Percentiles rank a stretch among this genome's conserved stretches.
phyloP scores from a whole-genome alignment of 148 eudicot genomes.

The Persicaria maculosa region DNA sequence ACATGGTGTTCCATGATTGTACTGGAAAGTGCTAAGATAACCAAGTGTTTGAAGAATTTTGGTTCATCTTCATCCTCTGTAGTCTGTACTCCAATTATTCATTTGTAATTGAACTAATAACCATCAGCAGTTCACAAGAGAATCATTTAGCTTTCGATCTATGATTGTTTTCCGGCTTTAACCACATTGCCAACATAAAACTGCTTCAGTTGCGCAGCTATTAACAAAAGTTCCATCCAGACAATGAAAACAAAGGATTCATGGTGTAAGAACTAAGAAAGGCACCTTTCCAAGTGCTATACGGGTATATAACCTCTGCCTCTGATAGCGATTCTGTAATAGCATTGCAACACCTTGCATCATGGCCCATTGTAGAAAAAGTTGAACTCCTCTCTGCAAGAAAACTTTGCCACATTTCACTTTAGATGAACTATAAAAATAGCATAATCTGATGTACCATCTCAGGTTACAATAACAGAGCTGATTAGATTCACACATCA shows the following conservation, averaged over 20 bases:
- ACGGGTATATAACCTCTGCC: constrained; percentile 92
- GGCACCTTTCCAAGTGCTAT: constrained; percentile 95
- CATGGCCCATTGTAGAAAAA: constrained; percentile 88
- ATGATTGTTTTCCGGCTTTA: too few relatives aligned
- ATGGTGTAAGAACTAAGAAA: neutral
- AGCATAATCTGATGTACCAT: constrained; percentile 7
- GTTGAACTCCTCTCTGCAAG: constrained; percentile 77
- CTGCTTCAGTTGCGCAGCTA: too few relatives aligned
- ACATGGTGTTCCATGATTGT: too few relatives aligned
- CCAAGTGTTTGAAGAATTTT: too few relatives aligned
- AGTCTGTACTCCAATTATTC: too few relatives aligned
- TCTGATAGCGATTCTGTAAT: constrained; percentile 86
- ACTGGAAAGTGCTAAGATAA: too few relatives aligned
- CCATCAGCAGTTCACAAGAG: too few relatives aligned
- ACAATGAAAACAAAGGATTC: neutral
- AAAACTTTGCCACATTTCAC: constrained; percentile 1
- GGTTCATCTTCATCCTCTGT: too few relatives aligned
- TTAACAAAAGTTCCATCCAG: too few relatives aligned
- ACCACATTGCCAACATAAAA: too few relatives aligned
- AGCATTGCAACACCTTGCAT: constrained; percentile 99
- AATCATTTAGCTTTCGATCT: too few relatives aligned
- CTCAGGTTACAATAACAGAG: neutral
- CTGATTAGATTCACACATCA: neutral
- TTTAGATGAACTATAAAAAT: neutral
- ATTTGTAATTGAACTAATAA: too few relatives aligned